phyloP scores from a whole-genome alignment of 1,284 basidiomycete species.

The Ustilago loliicola region DNA sequence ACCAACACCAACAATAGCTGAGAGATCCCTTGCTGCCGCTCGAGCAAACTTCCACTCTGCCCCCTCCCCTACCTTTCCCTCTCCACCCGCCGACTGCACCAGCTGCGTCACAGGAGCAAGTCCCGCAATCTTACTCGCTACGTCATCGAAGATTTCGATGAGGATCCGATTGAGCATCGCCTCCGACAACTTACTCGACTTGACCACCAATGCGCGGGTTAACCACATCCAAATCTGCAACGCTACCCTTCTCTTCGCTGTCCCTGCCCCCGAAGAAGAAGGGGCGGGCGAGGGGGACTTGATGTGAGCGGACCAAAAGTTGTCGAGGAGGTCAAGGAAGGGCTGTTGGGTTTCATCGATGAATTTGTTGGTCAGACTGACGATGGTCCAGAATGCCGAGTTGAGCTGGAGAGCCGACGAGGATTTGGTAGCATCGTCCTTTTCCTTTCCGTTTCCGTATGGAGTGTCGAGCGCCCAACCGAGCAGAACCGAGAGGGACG shows the following conservation, averaged over 20 bases:
- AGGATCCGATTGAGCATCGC: slow-evolving; percentile 58
- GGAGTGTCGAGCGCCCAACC: slow-evolving; percentile 27
- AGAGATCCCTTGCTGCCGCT: slow-evolving; percentile 31
- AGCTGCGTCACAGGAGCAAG: slow-evolving; percentile 13
- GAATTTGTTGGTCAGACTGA: slow-evolving; percentile 58
- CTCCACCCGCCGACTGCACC: slow-evolving; percentile 9
- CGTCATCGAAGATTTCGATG: slow-evolving; percentile 49
- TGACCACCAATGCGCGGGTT: slow-evolving; percentile 55
- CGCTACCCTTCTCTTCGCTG: slow-evolving; percentile 14
- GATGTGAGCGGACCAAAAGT: slow-evolving; percentile 45
- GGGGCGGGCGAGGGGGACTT: no score
- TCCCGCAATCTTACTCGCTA: slow-evolving; percentile 4
- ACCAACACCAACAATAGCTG: slow-evolving; percentile 36
- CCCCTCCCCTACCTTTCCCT: slow-evolving; percentile 5
- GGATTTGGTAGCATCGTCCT: neutral
- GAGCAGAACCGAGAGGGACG: slow-evolving; percentile 26
- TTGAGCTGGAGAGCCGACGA: slow-evolving; percentile 39
- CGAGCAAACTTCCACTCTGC: slow-evolving; percentile 42
- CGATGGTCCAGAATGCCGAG: slow-evolving; percentile 28
- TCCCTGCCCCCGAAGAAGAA: neutral
- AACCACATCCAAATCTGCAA: slow-evolving; percentile 62
- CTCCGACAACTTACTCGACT: slow-evolving; percentile 43
- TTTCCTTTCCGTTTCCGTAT: neutral
- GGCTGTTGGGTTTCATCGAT: slow-evolving; percentile 35
- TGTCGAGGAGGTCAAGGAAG: slow-evolving; percentile 44